phyloP scores from a whole-genome alignment of 352 stramenopile genomes.

The Halophytophthora batemanensis region DNA sequence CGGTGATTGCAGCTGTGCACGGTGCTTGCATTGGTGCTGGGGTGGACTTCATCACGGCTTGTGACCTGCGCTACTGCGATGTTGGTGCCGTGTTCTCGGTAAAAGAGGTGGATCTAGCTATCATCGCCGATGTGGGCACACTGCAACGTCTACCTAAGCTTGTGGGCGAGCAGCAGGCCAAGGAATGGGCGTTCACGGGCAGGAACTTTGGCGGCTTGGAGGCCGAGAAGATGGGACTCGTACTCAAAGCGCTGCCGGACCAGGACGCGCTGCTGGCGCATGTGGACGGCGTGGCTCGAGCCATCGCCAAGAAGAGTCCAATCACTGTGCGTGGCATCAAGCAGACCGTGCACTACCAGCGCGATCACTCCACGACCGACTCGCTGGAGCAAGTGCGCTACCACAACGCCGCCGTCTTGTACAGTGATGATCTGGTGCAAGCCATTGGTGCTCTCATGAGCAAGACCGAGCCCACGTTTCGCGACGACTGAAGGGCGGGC shows the following conservation, averaged over 20 bases:
- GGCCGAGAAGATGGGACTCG: slow-evolving; percentile 72
- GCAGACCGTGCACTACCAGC: slow-evolving; percentile 83
- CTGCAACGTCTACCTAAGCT: slow-evolving; percentile 85
- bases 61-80: slow-evolving; percentile 84
- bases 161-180: slow-evolving; percentile 78
- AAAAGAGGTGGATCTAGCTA: slow-evolving; percentile 87
- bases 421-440: slow-evolving; percentile 80
- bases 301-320: slow-evolving; percentile 82
- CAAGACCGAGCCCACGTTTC: slow-evolving; percentile 61
- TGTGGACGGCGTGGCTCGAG: slow-evolving; percentile 44
- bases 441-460: slow-evolving; percentile 72
- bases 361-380: slow-evolving; percentile 80
- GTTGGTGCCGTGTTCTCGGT: slow-evolving; percentile 80
- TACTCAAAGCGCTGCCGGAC: slow-evolving; percentile 68
- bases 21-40: slow-evolving; percentile 81
- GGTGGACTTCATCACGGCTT: slow-evolving; percentile 87
- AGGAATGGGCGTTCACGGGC: slow-evolving; percentile 85
- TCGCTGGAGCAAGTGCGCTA: slow-evolving; percentile 76
- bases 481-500: slow-evolving; percentile 45
- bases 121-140: slow-evolving; percentile 87
- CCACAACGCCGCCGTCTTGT: slow-evolving; percentile 82
- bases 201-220: slow-evolving; percentile 76
- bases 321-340: slow-evolving; percentile 87
- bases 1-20: slow-evolving; percentile 81
- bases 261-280: slow-evolving; percentile 55